Percentiles rank a stretch among this genome's conserved stretches.
phyloP scores from a whole-genome alignment of 2,329 filamentous ascomycete species.

The Colletotrichum spinosum region DNA sequence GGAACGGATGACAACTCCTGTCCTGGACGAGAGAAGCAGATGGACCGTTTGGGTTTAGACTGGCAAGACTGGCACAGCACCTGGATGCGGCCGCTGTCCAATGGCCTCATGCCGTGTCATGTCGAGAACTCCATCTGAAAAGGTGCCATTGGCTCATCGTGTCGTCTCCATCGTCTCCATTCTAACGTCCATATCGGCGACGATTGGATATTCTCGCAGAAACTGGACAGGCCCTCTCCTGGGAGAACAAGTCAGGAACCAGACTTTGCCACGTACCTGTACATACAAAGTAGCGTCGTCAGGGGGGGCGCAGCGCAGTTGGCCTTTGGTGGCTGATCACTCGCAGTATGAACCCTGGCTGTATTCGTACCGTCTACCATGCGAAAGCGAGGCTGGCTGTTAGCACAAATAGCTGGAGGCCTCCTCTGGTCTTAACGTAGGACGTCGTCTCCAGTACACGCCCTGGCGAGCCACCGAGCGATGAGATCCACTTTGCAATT shows the following conservation, averaged over 20 bases:
- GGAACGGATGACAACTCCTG: conserved; percentile 8
- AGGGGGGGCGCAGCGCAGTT: conserved; percentile 29
- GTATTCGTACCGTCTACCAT: conserved; percentile 21
- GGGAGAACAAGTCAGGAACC: conserved; percentile 30
- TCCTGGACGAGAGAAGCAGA: too few relatives aligned
- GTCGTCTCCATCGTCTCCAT: background rate
- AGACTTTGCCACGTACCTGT: conserved; percentile 2
- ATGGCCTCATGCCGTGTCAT: conserved; percentile 31
- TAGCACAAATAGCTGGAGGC: conserved; percentile 1
- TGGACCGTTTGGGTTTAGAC: conserved; percentile 19
- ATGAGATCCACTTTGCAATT: conserved; percentile 34
- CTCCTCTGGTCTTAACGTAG: conserved; percentile 2
- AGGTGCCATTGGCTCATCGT: conserved; percentile 9
- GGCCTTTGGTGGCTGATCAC: conserved; percentile 21
- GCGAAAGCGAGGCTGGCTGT: background rate
- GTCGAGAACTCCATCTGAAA: conserved; percentile 8
- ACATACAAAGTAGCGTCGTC: conserved; percentile 5
- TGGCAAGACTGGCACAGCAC: conserved; percentile 2
- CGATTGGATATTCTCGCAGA: conserved; percentile 26
- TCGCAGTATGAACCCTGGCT: background rate
- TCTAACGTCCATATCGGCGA: conserved; percentile 7
- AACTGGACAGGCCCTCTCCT: conserved; percentile 10
- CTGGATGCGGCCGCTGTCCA: conserved; percentile 26
- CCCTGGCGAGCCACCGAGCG: conserved; percentile 19
- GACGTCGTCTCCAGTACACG: conserved; percentile 6